Percentiles rank a stretch among this genome's conserved stretches.
phyloP scores from a whole-genome alignment of 768 basidiomycete species.

The Podaxis sp. region DNA sequence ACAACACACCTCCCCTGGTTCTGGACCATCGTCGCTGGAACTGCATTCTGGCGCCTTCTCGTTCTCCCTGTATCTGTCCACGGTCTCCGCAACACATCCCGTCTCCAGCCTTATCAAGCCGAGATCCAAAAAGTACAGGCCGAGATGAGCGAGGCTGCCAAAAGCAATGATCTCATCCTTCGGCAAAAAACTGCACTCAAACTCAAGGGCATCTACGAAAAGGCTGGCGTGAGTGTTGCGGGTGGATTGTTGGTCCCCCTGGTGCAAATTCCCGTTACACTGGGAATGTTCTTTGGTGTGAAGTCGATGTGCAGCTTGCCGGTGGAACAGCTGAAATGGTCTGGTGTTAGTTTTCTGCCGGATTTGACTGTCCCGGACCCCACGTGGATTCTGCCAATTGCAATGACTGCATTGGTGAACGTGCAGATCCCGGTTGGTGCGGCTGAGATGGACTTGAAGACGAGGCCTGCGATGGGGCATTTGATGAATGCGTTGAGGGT shows the following conservation, averaged over 20 bases:
- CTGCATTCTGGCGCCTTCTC: conserved; percentile 56
- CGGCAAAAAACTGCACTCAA: conserved; percentile 54
- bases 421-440: conserved; percentile 65
- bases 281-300: conserved; percentile 83
- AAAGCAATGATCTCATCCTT: conserved; percentile 38
- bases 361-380: conserved; percentile 83
- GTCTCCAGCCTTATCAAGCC: conserved; percentile 57
- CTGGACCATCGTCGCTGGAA: conserved; percentile 71
- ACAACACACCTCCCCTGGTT: conserved; percentile 78
- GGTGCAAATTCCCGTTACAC: conserved; percentile 71
- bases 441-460: conserved; percentile 54
- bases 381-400: conserved; percentile 65
- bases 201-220: conserved; percentile 54
- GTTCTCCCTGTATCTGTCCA: conserved; percentile 62
- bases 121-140: conserved; percentile 47
- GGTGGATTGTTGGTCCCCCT: conserved; percentile 45
- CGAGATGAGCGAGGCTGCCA: conserved; percentile 35
- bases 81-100: conserved; percentile 54
- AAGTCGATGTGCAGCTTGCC: conserved; percentile 70
- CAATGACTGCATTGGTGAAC: conserved; percentile 60
- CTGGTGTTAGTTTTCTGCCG: conserved; percentile 70
- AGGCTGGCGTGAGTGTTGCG: conserved; percentile 61
- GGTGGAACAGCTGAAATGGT: conserved; percentile 70
- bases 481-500: conserved; percentile 65
- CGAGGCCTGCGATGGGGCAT: conserved; percentile 59